Evolutionary conservation across 345 rosid species (phyloP).

Genomic region (Clarkia xantiana): DNA sequence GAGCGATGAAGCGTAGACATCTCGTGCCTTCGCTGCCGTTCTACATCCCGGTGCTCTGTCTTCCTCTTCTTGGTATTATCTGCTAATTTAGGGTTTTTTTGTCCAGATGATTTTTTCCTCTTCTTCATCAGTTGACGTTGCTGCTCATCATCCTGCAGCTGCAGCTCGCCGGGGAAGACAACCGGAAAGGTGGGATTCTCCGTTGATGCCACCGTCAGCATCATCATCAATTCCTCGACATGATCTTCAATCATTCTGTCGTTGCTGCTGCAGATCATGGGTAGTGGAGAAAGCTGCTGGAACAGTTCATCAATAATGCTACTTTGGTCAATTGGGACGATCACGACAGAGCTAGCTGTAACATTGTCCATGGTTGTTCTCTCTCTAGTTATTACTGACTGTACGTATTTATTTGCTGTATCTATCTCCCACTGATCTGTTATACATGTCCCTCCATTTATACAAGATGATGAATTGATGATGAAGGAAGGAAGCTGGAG

Average conservation of each 20-base stretch:
- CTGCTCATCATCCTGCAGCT: too few relatives aligned
- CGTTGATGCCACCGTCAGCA: not conserved
- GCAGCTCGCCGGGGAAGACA: not conserved
- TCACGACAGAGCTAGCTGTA: too few relatives aligned
- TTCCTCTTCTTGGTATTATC: constrained; percentile 14
- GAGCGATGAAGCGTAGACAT: constrained; percentile 23
- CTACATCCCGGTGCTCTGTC: constrained; percentile 22
- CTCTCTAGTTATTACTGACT: too few relatives aligned
- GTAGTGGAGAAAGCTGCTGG: constrained; percentile 9
- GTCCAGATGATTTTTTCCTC: too few relatives aligned
- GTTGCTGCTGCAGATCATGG: too few relatives aligned
- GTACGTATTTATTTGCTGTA: too few relatives aligned
- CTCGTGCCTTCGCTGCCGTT: constrained; percentile 32
- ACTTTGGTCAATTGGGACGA: constrained; percentile 14
- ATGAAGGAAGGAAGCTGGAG: too few relatives aligned
- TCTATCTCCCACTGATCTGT: too few relatives aligned
- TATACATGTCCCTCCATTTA: too few relatives aligned
- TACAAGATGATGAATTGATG: too few relatives aligned
- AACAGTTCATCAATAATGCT: constrained; percentile 11
- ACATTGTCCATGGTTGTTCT: constrained; percentile 12
- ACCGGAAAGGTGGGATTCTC: not conserved
- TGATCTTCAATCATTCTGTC: too few relatives aligned
- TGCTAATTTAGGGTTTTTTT: not conserved
- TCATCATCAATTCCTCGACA: not conserved
- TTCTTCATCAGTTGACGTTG: too few relatives aligned